Percentiles rank a stretch among this genome's conserved stretches.
phyloP scores from a whole-genome alignment of 371 early-diverging fungal species.

The Haplosporangium sp. region DNA sequence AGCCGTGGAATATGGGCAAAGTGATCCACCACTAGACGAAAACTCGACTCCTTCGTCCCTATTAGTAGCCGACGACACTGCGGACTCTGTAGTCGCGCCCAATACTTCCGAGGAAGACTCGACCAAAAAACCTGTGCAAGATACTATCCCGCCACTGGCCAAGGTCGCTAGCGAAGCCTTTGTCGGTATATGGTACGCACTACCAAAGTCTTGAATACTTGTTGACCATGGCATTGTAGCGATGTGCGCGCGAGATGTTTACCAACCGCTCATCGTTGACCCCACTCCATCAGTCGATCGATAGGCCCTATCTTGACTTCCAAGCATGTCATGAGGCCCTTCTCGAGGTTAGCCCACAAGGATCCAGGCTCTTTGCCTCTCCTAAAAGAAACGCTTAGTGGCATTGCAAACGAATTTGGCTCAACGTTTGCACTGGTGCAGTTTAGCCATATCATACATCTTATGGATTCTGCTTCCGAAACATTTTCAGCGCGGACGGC shows the following conservation, averaged over 20 bases:
- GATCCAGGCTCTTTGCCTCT: conserved; percentile 59
- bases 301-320: conserved; percentile 71
- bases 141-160: conserved; percentile 22
- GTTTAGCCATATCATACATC: conserved; percentile 65
- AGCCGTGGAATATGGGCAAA: conserved; percentile 46
- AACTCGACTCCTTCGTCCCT: conserved; percentile 28
- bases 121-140: conserved; percentile 11
- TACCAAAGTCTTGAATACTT: not conserved
- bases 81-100: conserved; percentile 4
- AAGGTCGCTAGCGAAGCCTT: conserved; percentile 63
- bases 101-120: conserved; percentile 34
- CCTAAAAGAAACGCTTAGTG: conserved; percentile 59
- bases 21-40: conserved; percentile 19
- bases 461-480: conserved; percentile 54
- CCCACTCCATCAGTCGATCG: conserved; percentile 32
- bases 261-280: not conserved
- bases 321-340: conserved; percentile 70
- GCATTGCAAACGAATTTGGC: conserved; percentile 66
- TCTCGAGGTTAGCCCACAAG: conserved; percentile 66
- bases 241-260: not conserved
- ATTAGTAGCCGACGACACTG: not conserved
- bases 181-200: conserved; percentile 60
- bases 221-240: no score
- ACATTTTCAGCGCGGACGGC: conserved; percentile 20
- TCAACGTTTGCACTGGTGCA: conserved; percentile 74